These are phyloP conservation scores for Goffeauzyma gilvescens DNA, from an alignment of 768 basidiomycete genomes.

Conservation along the genomic window DNA sequence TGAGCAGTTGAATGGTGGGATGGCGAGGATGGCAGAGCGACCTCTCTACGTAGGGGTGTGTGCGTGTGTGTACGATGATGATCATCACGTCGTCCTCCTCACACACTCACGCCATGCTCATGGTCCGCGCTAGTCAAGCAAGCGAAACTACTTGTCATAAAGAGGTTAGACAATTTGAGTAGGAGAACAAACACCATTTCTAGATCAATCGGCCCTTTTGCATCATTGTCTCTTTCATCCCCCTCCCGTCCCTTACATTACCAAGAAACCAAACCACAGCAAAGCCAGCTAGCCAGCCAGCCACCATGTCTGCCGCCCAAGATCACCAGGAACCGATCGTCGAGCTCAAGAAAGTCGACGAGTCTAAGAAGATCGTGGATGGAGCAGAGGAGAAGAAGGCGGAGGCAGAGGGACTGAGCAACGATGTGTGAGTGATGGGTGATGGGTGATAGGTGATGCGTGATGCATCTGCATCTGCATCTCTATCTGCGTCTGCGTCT, in stretches of 20 bases:
- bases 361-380: slow-evolving; percentile 16
- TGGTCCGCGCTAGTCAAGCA: too few relatives aligned
- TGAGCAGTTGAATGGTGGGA: neutral
- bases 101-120: too few relatives aligned
- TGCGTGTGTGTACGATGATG: too few relatives aligned
- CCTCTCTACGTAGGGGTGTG: neutral
- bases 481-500: too few relatives aligned
- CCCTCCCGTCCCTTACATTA: neutral
- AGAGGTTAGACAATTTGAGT: too few relatives aligned
- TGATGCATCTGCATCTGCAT: neutral
- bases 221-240: neutral
- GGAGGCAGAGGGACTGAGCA: slow-evolving; percentile 28
- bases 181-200: too few relatives aligned
- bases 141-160: too few relatives aligned
- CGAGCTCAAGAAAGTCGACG: slow-evolving; percentile 17
- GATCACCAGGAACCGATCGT: slow-evolving; percentile 17
- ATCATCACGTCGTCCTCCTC: too few relatives aligned
- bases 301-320: slow-evolving; percentile 5
- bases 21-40: neutral
- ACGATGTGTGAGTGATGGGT: slow-evolving; percentile 32
- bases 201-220: too few relatives aligned
- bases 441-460: too few relatives aligned
- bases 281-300: neutral
- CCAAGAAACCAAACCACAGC: neutral
- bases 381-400: slow-evolving; percentile 16